These are phyloP conservation scores for Capsicum pubescens DNA, from an alignment of 257 asterid genomes.

Conservation along the genomic window DNA sequence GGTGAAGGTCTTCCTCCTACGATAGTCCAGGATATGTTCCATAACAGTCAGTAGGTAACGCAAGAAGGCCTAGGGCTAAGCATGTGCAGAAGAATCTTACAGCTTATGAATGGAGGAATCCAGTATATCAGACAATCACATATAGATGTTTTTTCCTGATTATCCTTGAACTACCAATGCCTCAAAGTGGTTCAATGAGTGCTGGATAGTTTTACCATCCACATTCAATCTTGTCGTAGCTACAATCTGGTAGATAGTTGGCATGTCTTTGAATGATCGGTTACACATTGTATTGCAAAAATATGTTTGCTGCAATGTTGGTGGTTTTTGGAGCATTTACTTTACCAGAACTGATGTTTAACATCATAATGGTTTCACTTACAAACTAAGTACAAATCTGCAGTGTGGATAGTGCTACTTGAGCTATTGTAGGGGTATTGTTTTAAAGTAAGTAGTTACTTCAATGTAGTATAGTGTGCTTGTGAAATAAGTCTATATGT, in stretches of 20 bases:
- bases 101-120: constrained; percentile 88
- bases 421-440: not conserved
- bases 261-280: not conserved
- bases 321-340: not conserved
- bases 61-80: constrained; percentile 80
- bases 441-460: not conserved
- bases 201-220: constrained; percentile 29
- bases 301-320: not conserved
- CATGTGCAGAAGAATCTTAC: constrained; percentile 70
- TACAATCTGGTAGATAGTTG: not conserved
- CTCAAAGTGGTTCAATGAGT: constrained; percentile 41
- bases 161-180: constrained; percentile 65
- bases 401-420: no score
- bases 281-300: not conserved
- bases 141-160: constrained; percentile 66
- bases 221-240: not conserved
- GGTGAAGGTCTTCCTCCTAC: constrained; percentile 91
- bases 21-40: constrained; percentile 83
- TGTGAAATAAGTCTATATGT: not conserved
- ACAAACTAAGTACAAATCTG: not conserved
- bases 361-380: not conserved
- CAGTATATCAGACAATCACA: constrained; percentile 86
- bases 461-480: not conserved
- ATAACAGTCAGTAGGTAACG: constrained; percentile 64
- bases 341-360: not conserved